Base-by-base conservation (phyloP, 192 early-diverging fungal genomes). In the Piromyces sp. region DNA sequence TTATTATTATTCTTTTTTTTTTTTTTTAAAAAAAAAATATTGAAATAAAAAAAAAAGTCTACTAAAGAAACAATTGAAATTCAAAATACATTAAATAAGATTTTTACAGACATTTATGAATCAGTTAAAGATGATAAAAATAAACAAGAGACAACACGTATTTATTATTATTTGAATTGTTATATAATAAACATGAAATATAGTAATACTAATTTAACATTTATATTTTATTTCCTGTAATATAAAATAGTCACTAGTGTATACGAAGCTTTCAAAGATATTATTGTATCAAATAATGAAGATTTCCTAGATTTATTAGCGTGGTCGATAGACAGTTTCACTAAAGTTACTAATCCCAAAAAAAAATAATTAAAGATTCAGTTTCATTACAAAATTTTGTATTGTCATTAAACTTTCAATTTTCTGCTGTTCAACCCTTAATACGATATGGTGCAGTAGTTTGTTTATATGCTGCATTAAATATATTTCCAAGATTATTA, bases 401-500 rank as follows among this genome's bases (percentile, higher is more conserved):
- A 78, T 83, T 84, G 33, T 83, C 84, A 31, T 83, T 91, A 26
- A 68, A 83, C 5, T 89, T 88, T 78, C 90, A 91, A 81, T 91
- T 90, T 80, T 85, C 86, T 9, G 89, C 90, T 22, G 83, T 82
- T 5, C 89, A 89, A 16, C 78, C 90, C 1, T 83, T 91, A 31
- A 83, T 91, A 14, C 83, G 90, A 29, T 90, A 90, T 80, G 89
- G 89, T 7, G 85, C 89, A 6, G 86, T 84, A 33, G 79, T 89
- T 22, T 86, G 82, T 40, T 82, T 91, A n/a, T 88, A 89, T 81
- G 79, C 88, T 12, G 78, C 86, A 29, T 80, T 88, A 26, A 68
- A 78, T 19, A 82, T 89, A 30, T 88, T 79, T 30, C 88, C 90
- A 28, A 82, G 33, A 28, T 78, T 91, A 31, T 58, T 85, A n/a